phyloP scores from a whole-genome alignment of 352 stramenopile genomes.

The Globisporangium camurandrum region DNA sequence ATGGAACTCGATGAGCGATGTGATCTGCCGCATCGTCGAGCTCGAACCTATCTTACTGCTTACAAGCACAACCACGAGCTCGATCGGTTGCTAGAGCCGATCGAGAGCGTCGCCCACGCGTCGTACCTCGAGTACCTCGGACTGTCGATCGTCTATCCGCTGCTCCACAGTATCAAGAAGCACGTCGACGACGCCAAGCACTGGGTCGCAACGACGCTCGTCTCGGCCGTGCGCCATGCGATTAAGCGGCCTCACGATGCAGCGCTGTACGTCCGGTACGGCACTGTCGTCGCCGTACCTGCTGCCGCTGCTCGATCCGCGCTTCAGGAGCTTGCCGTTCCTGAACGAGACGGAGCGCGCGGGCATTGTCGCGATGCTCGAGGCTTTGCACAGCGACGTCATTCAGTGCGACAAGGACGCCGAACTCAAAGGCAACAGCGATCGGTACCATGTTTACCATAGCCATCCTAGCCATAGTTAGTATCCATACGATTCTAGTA shows the following conservation, averaged over 20 bases:
- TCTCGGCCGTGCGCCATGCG: conserved; percentile 47
- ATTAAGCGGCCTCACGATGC: conserved; percentile 43
- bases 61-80: too few relatives aligned
- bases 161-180: conserved; percentile 67
- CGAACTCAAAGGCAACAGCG: too few relatives aligned
- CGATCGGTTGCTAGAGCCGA: too few relatives aligned
- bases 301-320: conserved; percentile 58
- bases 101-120: conserved; percentile 61
- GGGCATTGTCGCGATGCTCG: conserved; percentile 23
- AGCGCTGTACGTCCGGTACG: conserved; percentile 41
- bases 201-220: conserved; percentile 60
- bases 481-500: too few relatives aligned
- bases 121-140: conserved; percentile 56
- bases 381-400: too few relatives aligned
- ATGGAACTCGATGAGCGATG: conserved; percentile 70
- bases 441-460: too few relatives aligned
- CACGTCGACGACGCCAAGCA: too few relatives aligned
- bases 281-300: conserved; percentile 47
- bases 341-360: conserved; percentile 31
- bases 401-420: too few relatives aligned
- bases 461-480: too few relatives aligned
- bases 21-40: too few relatives aligned
- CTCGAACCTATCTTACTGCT: too few relatives aligned
- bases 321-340: conserved; percentile 64
- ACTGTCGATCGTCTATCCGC: conserved; percentile 58